Evolutionary conservation across 768 basidiomycete species (phyloP).

Genomic region (Naganishia randhawae): DNA sequence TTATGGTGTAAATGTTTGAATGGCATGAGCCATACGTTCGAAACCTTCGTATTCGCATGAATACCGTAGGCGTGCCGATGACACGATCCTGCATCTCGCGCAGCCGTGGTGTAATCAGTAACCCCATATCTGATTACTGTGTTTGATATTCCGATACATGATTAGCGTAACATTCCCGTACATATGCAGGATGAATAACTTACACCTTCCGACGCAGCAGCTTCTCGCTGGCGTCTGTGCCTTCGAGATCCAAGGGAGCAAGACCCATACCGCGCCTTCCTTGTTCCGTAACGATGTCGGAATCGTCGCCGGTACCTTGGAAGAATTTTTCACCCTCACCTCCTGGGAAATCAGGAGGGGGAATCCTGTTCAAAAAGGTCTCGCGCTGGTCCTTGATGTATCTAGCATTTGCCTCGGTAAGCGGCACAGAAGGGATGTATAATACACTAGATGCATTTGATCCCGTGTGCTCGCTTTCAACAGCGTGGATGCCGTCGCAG

Average conservation of each 20-base stretch:
- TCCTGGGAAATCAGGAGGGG: conserved; percentile 69
- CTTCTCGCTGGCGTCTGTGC: neutral
- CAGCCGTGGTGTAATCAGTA: neutral
- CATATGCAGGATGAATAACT: neutral
- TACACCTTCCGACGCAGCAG: conserved; percentile 1
- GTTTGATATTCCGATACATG: neutral
- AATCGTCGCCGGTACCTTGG: conserved; percentile 52
- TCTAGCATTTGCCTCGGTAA: conserved; percentile 40
- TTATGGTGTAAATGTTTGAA: no score
- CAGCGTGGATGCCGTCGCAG: conserved; percentile 52
- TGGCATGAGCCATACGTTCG: no score
- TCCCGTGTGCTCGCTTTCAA: conserved; percentile 43
- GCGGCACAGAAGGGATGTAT: conserved; percentile 48
- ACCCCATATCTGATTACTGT: conserved; percentile 6
- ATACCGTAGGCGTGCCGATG: no score
- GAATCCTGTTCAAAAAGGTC: conserved; percentile 59
- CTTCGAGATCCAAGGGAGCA: conserved; percentile 10
- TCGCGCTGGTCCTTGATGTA: conserved; percentile 65
- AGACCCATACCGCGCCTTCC: conserved; percentile 30
- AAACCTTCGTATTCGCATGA: no score
- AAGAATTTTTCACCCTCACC: conserved; percentile 52
- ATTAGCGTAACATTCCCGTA: no score
- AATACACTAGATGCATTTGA: conserved; percentile 41
- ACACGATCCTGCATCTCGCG: no score
- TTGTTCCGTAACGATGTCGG: conserved; percentile 51